Percentiles rank a stretch among this genome's conserved stretches.
phyloP scores from a whole-genome alignment of 2,329 filamentous ascomycete species.

The Fusarium guadeloupense region DNA sequence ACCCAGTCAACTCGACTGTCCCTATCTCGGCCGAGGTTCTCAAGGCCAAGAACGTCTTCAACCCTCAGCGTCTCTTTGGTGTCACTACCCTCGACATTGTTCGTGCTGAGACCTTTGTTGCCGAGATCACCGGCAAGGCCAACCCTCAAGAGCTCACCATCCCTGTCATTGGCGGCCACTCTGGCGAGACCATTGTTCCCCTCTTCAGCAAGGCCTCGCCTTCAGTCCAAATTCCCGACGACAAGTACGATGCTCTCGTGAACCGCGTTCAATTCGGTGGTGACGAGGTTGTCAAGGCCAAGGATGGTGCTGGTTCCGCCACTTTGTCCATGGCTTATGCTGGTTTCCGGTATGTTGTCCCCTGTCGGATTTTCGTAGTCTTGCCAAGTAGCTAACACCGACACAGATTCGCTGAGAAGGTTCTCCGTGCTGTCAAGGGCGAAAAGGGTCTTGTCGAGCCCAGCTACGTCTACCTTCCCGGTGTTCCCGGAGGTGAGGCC shows the following conservation, averaged over 20 bases:
- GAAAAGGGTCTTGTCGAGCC: conserved; percentile 94
- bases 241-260: conserved; percentile 90
- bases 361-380: neutral
- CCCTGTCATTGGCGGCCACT: conserved; percentile 96
- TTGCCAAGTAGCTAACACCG: conserved; percentile 17
- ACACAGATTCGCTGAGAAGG: conserved; percentile 86
- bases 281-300: conserved; percentile 95
- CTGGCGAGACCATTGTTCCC: conserved; percentile 96
- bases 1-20: conserved; percentile 99
- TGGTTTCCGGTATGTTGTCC: conserved; percentile 76
- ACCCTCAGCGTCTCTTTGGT: conserved; percentile 95
- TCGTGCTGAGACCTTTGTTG: conserved; percentile 95
- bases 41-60: conserved; percentile 91
- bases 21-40: conserved; percentile 97
- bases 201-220: conserved; percentile 93
- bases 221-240: conserved; percentile 79
- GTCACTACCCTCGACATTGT: conserved; percentile 99
- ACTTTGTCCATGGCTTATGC: conserved; percentile 96
- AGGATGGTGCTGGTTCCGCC: conserved; percentile 89
- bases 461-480: conserved; percentile 93
- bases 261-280: conserved; percentile 98
- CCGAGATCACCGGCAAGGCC: conserved; percentile 82
- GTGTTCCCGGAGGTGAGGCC: conserved; percentile 85
- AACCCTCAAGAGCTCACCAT: conserved; percentile 85
- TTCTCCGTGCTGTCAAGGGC: conserved; percentile 87